These are phyloP conservation scores for Ruellia speciosa DNA, from an alignment of 305 asterid species.

Conservation along the genomic window DNA sequence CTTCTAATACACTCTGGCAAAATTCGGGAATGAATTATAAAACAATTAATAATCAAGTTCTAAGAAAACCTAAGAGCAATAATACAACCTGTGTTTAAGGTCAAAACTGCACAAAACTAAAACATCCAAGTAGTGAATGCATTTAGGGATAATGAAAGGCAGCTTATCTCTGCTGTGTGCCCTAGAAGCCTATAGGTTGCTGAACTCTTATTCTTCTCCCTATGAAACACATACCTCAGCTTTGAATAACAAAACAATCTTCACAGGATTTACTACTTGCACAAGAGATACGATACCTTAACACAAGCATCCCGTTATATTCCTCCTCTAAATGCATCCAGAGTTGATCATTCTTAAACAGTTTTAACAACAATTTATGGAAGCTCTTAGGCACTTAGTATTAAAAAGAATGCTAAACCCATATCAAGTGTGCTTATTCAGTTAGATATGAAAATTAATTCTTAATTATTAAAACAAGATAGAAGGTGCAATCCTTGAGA, in stretches of 20 bases:
- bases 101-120: constrained; percentile 18
- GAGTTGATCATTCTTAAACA: not conserved
- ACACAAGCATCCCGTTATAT: constrained; percentile 9
- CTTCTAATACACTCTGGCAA: constrained; percentile 84
- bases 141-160: constrained; percentile 10
- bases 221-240: not conserved
- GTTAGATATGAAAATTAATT: not conserved
- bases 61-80: not conserved
- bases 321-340: not conserved
- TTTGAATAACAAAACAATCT: not conserved
- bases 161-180: not conserved
- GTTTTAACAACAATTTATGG: not conserved
- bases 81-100: not conserved
- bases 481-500: constrained; percentile 9
- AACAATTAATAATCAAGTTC: constrained; percentile 1
- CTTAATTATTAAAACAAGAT: not conserved
- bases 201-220: not conserved
- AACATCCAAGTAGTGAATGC: not conserved
- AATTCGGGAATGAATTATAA: constrained; percentile 16
- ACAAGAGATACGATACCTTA: constrained; percentile 9
- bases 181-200: not conserved
- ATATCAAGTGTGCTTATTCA: no score
- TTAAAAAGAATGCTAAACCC: no score
- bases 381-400: no score
- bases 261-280: not conserved